A percentile compares a stretch with the other conserved stretches of the same genome.
Evolutionary conservation across 2,329 filamentous ascomycete species (phyloP).

Genomic region (Pseudogymnoascus sp.): DNA sequence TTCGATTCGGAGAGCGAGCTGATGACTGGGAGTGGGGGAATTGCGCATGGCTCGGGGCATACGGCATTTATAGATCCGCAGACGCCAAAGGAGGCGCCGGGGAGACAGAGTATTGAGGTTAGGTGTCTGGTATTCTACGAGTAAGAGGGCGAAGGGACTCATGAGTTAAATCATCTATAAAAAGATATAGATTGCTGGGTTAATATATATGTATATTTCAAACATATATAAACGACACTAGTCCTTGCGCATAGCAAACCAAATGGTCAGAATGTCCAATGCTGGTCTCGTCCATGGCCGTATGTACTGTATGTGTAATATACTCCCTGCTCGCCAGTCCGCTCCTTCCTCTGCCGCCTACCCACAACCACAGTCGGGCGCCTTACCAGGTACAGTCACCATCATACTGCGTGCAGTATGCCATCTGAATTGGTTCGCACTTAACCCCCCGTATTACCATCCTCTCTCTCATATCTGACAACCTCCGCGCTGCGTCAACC

Average conservation of each 20-base stretch:
- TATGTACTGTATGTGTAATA: not conserved
- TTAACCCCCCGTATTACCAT: slow-evolving; percentile 59
- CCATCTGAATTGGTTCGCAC: slow-evolving; percentile 61
- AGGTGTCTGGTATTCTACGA: slow-evolving; percentile 61
- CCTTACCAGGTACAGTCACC: not conserved
- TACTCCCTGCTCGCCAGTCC: not conserved
- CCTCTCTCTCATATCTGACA: slow-evolving; percentile 69
- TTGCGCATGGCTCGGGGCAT: slow-evolving; percentile 43
- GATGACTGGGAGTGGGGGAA: slow-evolving; percentile 31
- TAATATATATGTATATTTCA: not conserved
- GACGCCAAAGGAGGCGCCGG: slow-evolving; percentile 56
- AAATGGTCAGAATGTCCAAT: not conserved
- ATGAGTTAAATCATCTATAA: too few relatives aligned
- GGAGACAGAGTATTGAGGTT: slow-evolving; percentile 79
- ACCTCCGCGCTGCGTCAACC: slow-evolving; percentile 56
- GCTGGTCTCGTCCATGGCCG: not conserved
- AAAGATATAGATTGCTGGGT: not conserved
- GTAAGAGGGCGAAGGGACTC: not conserved
- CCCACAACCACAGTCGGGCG: not conserved
- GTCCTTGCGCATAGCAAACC: not conserved
- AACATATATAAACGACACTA: not conserved
- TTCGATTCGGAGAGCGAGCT: slow-evolving; percentile 53
- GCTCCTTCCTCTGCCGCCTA: not conserved
- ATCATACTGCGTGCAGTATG: slow-evolving; percentile 56
- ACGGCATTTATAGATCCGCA: slow-evolving; percentile 69